Evolutionary conservation across 371 early-diverging fungal genomes (phyloP), one percentile per base, ranked within the genome.

Genomic region (Mortierella sp.): DNA sequence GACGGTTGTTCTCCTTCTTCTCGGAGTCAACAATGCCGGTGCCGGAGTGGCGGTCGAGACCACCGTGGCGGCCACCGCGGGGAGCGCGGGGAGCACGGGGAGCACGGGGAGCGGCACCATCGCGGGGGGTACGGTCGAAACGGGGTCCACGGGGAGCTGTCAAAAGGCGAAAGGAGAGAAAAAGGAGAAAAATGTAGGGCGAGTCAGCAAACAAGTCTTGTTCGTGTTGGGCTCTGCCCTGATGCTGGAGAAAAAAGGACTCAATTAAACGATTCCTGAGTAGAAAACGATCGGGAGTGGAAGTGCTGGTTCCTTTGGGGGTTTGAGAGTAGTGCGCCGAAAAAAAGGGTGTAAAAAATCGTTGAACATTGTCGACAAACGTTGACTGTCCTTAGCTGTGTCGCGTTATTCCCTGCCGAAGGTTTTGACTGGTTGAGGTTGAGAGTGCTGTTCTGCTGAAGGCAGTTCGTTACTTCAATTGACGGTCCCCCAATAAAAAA

Each of bases 1-100:
- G 95, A 68, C 93, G 93, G 87, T 93, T 91, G 85, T 94, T 94
- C 84, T 94, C 94, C 94, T 97, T 97, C 94, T 97, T 97, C 77
- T 95, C 93, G 81, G 92, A 91, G 88, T 96, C 96, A 86, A 76
- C 78, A 44, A 91, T 89, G 80, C 94, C 96, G 75, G 94, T 93
- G 83, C 91, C 95, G 83, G 92, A 92, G 91, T 95, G 96, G 82
- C 97, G 95, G 89, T 97, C 97, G 89, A 93, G 93, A 70, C 84
- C 84, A 58, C 84, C 84, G 28, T 92, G 94, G 86, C 92, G 88
- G 79, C 90, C 90, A 38, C 88, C 72, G 78, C 93, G 91, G 80
- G 88, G 85, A 73, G 90, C 91, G 83, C 90, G 89, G 73, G 84
- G 77, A 26, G 70, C 72, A 48, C 84, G 81, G 75, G 79, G 79